A percentile compares a stretch with the other conserved stretches of the same genome.
These are phyloP conservation scores for Pisolithus microcarpus DNA, from an alignment of 768 basidiomycete genomes.

Conservation along the genomic window DNA sequence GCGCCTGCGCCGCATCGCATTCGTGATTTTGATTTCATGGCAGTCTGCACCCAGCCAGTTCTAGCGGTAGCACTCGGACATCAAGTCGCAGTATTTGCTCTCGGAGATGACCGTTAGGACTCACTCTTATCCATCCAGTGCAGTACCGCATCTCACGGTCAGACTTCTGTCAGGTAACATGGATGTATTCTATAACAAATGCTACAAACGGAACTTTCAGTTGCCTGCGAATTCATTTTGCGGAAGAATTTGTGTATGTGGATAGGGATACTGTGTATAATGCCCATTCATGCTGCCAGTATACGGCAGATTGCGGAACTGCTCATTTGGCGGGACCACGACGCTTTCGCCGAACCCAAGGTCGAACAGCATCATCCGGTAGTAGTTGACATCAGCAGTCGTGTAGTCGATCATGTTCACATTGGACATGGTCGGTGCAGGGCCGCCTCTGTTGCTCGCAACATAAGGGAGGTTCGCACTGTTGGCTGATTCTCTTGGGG, in stretches of 20 bases:
- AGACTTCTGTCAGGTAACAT: background rate
- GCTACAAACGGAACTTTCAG: slow-evolving; percentile 1
- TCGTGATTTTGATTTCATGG: slow-evolving; percentile 73
- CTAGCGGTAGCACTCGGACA: slow-evolving; percentile 63
- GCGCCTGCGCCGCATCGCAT: slow-evolving; percentile 58
- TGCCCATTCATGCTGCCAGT: slow-evolving; percentile 31
- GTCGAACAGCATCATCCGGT: slow-evolving; percentile 68
- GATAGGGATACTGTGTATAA: slow-evolving; percentile 29
- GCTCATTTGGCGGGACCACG: slow-evolving; percentile 15
- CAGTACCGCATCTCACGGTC: too few species aligned
- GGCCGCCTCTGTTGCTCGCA: slow-evolving; percentile 8
- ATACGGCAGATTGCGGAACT: slow-evolving; percentile 19
- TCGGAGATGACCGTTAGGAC: slow-evolving; percentile 48
- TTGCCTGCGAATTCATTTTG: slow-evolving; percentile 20
- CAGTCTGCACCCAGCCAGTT: slow-evolving; percentile 49
- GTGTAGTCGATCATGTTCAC: slow-evolving; percentile 17
- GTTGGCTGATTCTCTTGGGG: slow-evolving; percentile 5
- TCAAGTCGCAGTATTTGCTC: slow-evolving; percentile 52
- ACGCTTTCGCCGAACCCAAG: slow-evolving; percentile 53
- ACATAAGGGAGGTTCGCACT: slow-evolving; percentile 9
- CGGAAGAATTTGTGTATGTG: slow-evolving; percentile 16
- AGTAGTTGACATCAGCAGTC: slow-evolving; percentile 61
- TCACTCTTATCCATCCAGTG: background rate
- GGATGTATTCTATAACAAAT: background rate
- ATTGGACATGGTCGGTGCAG: slow-evolving; percentile 30